Evolutionary conservation across 2,329 filamentous ascomycete species (phyloP).

Genomic region (Volutella citrinella): DNA sequence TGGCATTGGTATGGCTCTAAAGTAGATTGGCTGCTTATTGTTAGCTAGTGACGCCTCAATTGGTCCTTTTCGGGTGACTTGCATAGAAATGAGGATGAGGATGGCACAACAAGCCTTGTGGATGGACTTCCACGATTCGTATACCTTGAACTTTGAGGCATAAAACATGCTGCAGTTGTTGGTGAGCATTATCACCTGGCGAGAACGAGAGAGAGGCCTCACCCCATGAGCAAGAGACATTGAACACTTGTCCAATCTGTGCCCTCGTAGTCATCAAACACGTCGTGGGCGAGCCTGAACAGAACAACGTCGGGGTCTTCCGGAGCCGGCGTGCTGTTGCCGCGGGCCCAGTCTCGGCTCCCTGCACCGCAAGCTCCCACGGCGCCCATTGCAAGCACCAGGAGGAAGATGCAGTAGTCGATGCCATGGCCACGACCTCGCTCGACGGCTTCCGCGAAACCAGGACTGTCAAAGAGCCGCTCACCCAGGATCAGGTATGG

Average conservation of each 20-base stretch:
- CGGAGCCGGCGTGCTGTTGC: too few relatives aligned
- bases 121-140: slow-evolving; percentile 11
- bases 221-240: slow-evolving; percentile 15
- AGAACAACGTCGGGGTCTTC: slow-evolving; percentile 7
- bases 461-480: slow-evolving; percentile 6
- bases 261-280: slow-evolving; percentile 7
- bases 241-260: slow-evolving; percentile 12
- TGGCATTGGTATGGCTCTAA: slow-evolving; percentile 13
- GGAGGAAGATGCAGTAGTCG: slow-evolving; percentile 3
- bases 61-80: fast-evolving
- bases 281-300: slow-evolving; percentile 9
- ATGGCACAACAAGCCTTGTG: slow-evolving; percentile 13
- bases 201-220: background rate
- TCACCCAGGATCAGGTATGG: slow-evolving; percentile 13
- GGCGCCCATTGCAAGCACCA: slow-evolving; percentile 7
- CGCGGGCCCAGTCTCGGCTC: slow-evolving; percentile 4
- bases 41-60: background rate
- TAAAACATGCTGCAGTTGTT: slow-evolving; percentile 8
- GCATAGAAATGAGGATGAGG: slow-evolving; percentile 11
- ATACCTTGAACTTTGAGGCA: slow-evolving; percentile 9
- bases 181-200: background rate
- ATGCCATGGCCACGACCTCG: slow-evolving; percentile 6
- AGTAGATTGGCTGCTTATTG: slow-evolving; percentile 1
- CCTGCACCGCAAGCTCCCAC: slow-evolving; percentile 9
- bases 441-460: background rate